Conservation (phyloP, 2,329 filamentous ascomycete species). For the Colletotrichum sp. region DNA sequence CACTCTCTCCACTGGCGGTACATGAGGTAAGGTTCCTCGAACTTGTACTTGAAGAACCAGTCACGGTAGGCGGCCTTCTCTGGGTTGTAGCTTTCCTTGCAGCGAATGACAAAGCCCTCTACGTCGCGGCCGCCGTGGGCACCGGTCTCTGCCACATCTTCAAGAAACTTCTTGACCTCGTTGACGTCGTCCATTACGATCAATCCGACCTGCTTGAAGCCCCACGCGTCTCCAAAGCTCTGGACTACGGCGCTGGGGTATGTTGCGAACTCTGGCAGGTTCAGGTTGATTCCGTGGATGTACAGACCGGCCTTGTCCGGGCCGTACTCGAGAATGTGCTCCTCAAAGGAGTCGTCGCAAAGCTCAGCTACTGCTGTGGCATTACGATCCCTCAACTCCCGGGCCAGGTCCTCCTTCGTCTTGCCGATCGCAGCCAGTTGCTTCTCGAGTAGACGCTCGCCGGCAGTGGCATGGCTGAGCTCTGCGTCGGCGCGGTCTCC, state of each 20-base stretch:
- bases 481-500: constrained; percentile 75
- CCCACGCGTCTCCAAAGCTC: constrained; percentile 89
- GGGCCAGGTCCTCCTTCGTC: constrained; percentile 78
- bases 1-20: constrained; percentile 98
- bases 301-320: constrained; percentile 87
- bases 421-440: constrained; percentile 81
- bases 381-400: constrained; percentile 78
- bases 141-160: constrained; percentile 85
- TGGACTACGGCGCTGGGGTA: constrained; percentile 86
- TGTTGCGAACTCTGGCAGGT: constrained; percentile 89
- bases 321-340: constrained; percentile 91
- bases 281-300: constrained; percentile 94
- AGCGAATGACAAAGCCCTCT: constrained; percentile 95
- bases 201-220: constrained; percentile 87
- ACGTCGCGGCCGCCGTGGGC: constrained; percentile 91
- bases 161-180: constrained; percentile 80
- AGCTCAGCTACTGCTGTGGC: constrained; percentile 95
- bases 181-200: constrained; percentile 76
- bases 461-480: constrained; percentile 82
- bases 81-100: constrained; percentile 67
- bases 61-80: constrained; percentile 69
- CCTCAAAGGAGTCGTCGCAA: constrained; percentile 95
- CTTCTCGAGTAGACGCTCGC: constrained; percentile 80
- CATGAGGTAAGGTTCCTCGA: constrained; percentile 98
- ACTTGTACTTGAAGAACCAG: constrained; percentile 99